Evolutionary conservation across 108 stramenopile species (phyloP), one percentile per base, ranked within the genome.

Genomic region (Aurantiochytrium sp.): DNA sequence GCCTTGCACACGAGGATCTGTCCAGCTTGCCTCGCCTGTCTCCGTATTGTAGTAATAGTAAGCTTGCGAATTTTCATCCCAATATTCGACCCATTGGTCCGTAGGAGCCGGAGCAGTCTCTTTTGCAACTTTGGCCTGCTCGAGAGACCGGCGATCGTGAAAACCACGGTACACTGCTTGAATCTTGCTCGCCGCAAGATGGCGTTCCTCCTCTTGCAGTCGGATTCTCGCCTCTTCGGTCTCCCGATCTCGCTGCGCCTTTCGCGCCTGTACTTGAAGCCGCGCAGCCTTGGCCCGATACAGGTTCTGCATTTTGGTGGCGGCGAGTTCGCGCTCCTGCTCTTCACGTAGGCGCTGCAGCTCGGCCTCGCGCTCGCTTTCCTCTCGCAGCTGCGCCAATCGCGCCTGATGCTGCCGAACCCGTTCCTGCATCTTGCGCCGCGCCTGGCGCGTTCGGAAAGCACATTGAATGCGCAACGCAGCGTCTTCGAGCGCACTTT

Each of bases 1-100:
- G 59, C 89, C 16, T 90, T 89, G 35, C 10, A 69, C 64, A 72
- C 88, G 60, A 88, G 91, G 89, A 4, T 90, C 88, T 6, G 59
- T 60, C 89, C 91, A 91, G 44, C 91, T 91, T 28, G 87, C 92
- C 87, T 93, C 92, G 19, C 92, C 92, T 25, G 91, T 93, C 49
- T 43, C 88, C 4, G 47, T n/a, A 59, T 93, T 92, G 90, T 93
- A 93, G 51, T 91, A 93, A 58, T 93, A 93, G 45, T 89, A 72
- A 44, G 90, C 89, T 72, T 91, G 91, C 25, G 89, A 92, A 21
- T 23, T 47, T 16, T 93, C 92, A 53, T 93, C 92, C 87, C 87
- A 93, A 47, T 91, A 90, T 76, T 93, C 92, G 45, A 69, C 89
- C 92, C 92, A 93, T 49, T 91, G 59, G 19, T 90, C 90, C 87